Evolutionary conservation across 192 early-diverging fungal species (phyloP), one percentile per base, ranked within the genome.

Genomic region (Chytriomyces hyalinus): DNA sequence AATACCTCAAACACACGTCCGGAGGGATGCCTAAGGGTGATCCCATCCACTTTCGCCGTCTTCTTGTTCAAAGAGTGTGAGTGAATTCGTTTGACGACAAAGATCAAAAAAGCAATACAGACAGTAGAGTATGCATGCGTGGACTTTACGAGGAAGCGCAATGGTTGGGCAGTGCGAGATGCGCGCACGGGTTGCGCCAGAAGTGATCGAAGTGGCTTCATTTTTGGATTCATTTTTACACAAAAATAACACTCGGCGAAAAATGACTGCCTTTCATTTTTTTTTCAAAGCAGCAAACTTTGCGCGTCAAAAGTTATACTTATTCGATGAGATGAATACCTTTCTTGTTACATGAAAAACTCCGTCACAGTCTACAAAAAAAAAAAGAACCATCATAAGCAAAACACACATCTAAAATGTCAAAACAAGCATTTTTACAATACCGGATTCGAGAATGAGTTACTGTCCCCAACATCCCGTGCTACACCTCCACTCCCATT

Each of bases 401-500:
- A 26, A 26, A n/a, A 67, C n/a, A n/a, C 1, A 0, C 11, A 28
- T 5, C 5, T 17, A 67, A 70, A 49, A 51, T 15, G 9, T 7
- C 1, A 49, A 22, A 53, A 70, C 22, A 53, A 4, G 36, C 36
- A 28, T 67, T 36, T 36, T 36, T 36, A 36, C 1, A 2, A 36
- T 45, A 70, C 68, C 22, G 68, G 68, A 70, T 70, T 70, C 46
- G 49, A 51, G 28, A 70, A 70, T 36, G 36, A 36, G 17, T 8
- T 28, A 49, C 45, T 57, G 15, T 36, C 26, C 68, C 68, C 50
- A 53, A n/a, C 49, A 17, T 67, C 66, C 66, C 46, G 36, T 15
- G 49, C 66, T 46, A 67, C 17, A 24, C 50, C 68, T 24, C 68
- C 49, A 70, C 11, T 50, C 28, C 68, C 44, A 28, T 9, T 11